phyloP scores from a whole-genome alignment of 805 yeast genomes.

The Ogataea trehaloabstinens region DNA sequence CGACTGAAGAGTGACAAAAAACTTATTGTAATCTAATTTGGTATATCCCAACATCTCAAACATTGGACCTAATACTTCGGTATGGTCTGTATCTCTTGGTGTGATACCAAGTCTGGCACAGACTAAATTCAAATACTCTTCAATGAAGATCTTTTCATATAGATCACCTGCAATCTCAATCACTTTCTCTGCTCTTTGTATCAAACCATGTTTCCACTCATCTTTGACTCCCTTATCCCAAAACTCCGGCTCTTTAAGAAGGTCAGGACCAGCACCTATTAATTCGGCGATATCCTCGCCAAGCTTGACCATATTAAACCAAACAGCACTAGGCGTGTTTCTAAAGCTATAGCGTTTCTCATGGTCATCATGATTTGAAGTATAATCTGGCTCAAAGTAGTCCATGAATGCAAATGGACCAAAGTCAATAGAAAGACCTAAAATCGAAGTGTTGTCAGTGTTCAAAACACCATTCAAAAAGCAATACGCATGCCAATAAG shows the following conservation, averaged over 20 bases:
- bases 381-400: conserved; percentile 71
- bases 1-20: conserved; percentile 64
- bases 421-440: conserved; percentile 86
- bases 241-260: conserved; percentile 44
- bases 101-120: conserved; percentile 68
- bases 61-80: conserved; percentile 54
- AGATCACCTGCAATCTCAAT: conserved; percentile 64
- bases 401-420: conserved; percentile 96
- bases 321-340: conserved; percentile 82
- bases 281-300: conserved; percentile 84
- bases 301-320: conserved; percentile 88
- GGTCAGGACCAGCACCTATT: conserved; percentile 65
- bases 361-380: conserved; percentile 89
- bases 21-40: conserved; percentile 75
- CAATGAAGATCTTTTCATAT: conserved; percentile 61
- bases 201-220: conserved; percentile 50
- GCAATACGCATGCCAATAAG: conserved; percentile 88
- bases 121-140: conserved; percentile 55
- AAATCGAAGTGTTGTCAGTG: conserved; percentile 89
- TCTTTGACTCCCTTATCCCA: conserved; percentile 41
- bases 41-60: conserved; percentile 59
- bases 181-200: conserved; percentile 59
- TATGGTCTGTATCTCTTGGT: conserved; percentile 38
- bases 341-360: conserved; percentile 68
- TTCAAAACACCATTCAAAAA: conserved; percentile 92